Percentiles rank a stretch among this genome's conserved stretches.
These are phyloP conservation scores for Heterobasidion annosum DNA, from an alignment of 1,284 basidiomycete species.

Conservation along the genomic window DNA sequence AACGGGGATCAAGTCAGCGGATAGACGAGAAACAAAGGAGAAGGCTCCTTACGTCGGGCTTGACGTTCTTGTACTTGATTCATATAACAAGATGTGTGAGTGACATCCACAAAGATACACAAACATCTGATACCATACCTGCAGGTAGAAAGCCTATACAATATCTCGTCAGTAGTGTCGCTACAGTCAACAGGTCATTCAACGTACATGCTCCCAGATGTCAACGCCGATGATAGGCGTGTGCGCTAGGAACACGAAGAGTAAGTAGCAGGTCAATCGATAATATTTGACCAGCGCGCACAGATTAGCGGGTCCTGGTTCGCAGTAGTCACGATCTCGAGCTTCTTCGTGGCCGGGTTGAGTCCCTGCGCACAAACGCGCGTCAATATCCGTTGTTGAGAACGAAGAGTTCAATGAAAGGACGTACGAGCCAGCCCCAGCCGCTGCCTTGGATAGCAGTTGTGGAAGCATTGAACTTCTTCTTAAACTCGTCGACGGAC, in stretches of 20 bases:
- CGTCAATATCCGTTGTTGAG: conserved; percentile 4
- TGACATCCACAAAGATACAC: background rate
- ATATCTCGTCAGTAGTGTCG: background rate
- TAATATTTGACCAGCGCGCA: conserved; percentile 20
- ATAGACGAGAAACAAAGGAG: background rate
- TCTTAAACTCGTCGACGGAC: conserved; percentile 72
- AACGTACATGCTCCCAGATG: conserved; percentile 87
- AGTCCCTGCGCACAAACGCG: conserved; percentile 45
- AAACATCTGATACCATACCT: conserved; percentile 3
- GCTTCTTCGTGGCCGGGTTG: conserved; percentile 61
- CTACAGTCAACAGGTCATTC: background rate
- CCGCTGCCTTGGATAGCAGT: conserved; percentile 94
- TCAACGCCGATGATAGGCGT: conserved; percentile 92
- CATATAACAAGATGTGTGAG: conserved; percentile 17
- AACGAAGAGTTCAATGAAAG: background rate
- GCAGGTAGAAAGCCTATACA: conserved; percentile 70
- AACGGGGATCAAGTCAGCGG: background rate
- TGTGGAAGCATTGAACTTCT: conserved; percentile 80
- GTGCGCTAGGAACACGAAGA: conserved; percentile 41
- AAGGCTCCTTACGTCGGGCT: conserved; percentile 67
- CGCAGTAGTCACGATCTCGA: conserved; percentile 86
- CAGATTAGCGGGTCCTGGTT: conserved; percentile 95
- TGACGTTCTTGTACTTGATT: conserved; percentile 84
- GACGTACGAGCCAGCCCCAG: conserved; percentile 91
- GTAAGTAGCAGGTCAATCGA: conserved; percentile 1